These are phyloP conservation scores for Massarina eburnea DNA, from an alignment of 2,329 filamentous ascomycete genomes.

Conservation along the genomic window DNA sequence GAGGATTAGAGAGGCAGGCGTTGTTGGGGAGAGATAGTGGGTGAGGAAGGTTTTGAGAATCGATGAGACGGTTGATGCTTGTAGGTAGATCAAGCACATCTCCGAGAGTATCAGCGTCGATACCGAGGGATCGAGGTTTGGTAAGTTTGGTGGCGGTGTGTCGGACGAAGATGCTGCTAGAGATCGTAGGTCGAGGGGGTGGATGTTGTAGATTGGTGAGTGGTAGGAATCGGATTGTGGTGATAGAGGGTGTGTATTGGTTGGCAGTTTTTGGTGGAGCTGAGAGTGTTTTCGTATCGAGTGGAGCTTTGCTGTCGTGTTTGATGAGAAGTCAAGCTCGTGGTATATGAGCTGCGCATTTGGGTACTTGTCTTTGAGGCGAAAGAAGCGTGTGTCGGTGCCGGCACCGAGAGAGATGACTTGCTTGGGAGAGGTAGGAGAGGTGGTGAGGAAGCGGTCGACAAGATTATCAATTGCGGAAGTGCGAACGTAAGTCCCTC, in stretches of 20 bases:
- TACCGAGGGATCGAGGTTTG: slow-evolving; percentile 55
- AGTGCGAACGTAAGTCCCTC: slow-evolving; percentile 93
- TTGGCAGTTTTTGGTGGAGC: slow-evolving; percentile 32
- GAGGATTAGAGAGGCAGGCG: slow-evolving; percentile 64
- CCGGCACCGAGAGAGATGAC: slow-evolving; percentile 92
- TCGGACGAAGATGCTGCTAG: slow-evolving; percentile 44
- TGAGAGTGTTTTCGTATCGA: slow-evolving; percentile 39
- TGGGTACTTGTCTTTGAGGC: slow-evolving; percentile 60
- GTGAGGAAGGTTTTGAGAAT: slow-evolving; percentile 56
- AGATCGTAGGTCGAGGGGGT: slow-evolving; percentile 68
- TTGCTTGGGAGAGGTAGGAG: slow-evolving; percentile 58
- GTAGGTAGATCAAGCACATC: slow-evolving; percentile 91
- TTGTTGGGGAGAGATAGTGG: slow-evolving; percentile 46
- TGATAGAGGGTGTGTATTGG: slow-evolving; percentile 21
- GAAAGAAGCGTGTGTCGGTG: slow-evolving; percentile 86
- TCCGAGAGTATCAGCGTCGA: slow-evolving; percentile 90
- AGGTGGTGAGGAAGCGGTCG: slow-evolving; percentile 64
- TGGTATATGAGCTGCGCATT: slow-evolving; percentile 69
- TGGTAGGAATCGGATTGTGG: slow-evolving; percentile 45
- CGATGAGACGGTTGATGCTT: slow-evolving; percentile 61
- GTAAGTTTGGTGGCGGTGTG: slow-evolving; percentile 31
- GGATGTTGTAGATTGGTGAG: slow-evolving; percentile 56
- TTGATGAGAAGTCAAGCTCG: slow-evolving; percentile 84
- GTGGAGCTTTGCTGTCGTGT: slow-evolving; percentile 66
- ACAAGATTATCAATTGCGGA: slow-evolving; percentile 79